Evolutionary conservation across 768 basidiomycete genomes (phyloP).

Genomic region (Podaxis mareebaensis): DNA sequence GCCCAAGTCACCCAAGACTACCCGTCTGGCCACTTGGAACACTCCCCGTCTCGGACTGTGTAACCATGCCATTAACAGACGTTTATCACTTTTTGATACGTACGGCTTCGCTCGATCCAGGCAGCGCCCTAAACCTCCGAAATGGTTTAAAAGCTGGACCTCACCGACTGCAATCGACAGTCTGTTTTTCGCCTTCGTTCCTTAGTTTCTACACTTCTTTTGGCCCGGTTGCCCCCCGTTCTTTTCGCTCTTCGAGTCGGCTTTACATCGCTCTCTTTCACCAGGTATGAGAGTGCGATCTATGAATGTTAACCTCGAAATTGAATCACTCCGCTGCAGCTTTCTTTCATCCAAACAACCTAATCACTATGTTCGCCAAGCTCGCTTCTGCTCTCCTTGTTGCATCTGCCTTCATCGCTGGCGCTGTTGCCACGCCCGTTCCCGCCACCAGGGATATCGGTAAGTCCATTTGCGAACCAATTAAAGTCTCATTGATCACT

Average conservation of each 20-base stretch:
- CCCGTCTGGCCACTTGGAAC: not conserved
- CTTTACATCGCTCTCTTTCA: not conserved
- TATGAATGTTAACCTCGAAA: not conserved
- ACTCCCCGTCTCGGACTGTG: not conserved
- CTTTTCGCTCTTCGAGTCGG: conserved; percentile 15
- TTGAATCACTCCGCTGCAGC: not conserved
- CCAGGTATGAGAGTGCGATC: not conserved
- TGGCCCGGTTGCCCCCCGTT: conserved; percentile 14
- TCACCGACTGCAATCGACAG: conserved; percentile 3
- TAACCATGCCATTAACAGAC: conserved; percentile 7
- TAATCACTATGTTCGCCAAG: conserved; percentile 26
- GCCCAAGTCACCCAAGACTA: conserved; percentile 2
- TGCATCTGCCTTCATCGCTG: conserved; percentile 22
- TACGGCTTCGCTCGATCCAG: not conserved
- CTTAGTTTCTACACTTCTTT: conserved; percentile 13
- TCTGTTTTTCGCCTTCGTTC: conserved; percentile 18
- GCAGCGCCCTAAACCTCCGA: not conserved
- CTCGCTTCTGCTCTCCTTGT: conserved; percentile 21
- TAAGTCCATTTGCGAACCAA: not conserved
- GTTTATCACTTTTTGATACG: not conserved
- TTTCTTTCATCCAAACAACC: conserved; percentile 17
- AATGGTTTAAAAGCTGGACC: conserved; percentile 1
- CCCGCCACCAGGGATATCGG: conserved; percentile 6
- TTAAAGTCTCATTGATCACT: not conserved
- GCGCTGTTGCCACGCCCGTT: conserved; percentile 20